A percentile compares a stretch with the other conserved stretches of the same genome.
These are phyloP conservation scores for Casaregolazyma suthepensis DNA, from an alignment of 1,139 yeast species.

Conservation along the genomic window DNA sequence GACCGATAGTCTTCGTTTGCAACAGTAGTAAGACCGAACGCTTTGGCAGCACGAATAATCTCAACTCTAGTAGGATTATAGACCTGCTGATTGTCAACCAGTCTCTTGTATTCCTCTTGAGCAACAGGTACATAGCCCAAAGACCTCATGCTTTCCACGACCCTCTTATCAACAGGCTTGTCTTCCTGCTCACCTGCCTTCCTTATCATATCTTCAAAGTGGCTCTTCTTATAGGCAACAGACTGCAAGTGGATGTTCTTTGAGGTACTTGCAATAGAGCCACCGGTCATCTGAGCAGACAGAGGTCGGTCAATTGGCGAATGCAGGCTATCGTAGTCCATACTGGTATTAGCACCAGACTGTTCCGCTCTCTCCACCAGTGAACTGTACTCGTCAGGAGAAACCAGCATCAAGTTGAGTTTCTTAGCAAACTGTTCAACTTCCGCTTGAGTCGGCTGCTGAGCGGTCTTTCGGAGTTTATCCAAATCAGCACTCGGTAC, in stretches of 20 bases:
- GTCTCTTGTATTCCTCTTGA: slow-evolving; percentile 34
- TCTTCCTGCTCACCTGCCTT: slow-evolving; percentile 18
- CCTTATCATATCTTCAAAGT: slow-evolving; percentile 31
- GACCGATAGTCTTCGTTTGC: slow-evolving; percentile 33
- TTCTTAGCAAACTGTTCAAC: slow-evolving; percentile 45
- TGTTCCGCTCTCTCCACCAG: slow-evolving; percentile 18
- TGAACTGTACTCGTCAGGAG: slow-evolving; percentile 40
- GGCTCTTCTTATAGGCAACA: slow-evolving; percentile 33
- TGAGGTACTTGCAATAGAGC: slow-evolving; percentile 10
- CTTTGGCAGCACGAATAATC: slow-evolving; percentile 34
- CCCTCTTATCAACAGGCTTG: slow-evolving; percentile 25
- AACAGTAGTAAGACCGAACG: slow-evolving; percentile 37
- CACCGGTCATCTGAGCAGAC: slow-evolving; percentile 7
- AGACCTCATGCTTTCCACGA: slow-evolving; percentile 30
- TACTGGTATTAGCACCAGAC: slow-evolving; percentile 15
- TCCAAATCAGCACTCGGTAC: slow-evolving; percentile 24
- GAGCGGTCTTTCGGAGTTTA: slow-evolving; percentile 22
- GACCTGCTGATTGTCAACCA: slow-evolving; percentile 30
- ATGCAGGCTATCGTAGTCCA: slow-evolving; percentile 6
- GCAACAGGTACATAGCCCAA: slow-evolving; percentile 35
- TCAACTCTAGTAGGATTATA: slow-evolving; percentile 35
- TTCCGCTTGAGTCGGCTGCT: slow-evolving; percentile 29
- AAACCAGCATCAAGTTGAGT: slow-evolving; percentile 41
- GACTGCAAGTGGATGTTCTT: slow-evolving; percentile 23
- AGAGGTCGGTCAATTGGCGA: not conserved